phyloP scores from a whole-genome alignment of 208 protist species.

The Crithidia brevicula region DNA sequence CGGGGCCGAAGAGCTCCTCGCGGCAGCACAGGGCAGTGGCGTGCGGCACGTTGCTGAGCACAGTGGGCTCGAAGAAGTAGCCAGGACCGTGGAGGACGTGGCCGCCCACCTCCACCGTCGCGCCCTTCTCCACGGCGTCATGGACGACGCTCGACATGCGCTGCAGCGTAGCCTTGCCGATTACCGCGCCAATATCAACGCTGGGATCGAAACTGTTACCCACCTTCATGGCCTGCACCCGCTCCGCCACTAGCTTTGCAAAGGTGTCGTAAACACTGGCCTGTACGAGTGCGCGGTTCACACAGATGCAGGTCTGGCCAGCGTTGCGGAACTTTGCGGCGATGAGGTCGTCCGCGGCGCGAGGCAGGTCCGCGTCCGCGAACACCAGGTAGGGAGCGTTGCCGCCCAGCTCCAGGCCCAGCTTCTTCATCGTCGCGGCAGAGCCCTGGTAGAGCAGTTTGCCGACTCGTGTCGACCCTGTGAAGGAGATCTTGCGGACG shows the following conservation, averaged over 20 bases:
- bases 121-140: conserved; percentile 72
- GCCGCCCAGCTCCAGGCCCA: conserved; percentile 93
- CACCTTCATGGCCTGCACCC: conserved; percentile 53
- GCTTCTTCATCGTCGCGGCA: conserved; percentile 77
- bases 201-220: conserved; percentile 72
- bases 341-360: conserved; percentile 67
- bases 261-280: conserved; percentile 68
- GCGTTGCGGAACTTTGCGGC: conserved; percentile 80
- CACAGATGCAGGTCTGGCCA: conserved; percentile 92
- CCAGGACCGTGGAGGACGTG: conserved; percentile 42
- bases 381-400: conserved; percentile 93
- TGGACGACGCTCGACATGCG: conserved; percentile 52
- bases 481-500: conserved; percentile 90
- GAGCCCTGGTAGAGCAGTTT: conserved; percentile 63
- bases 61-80: conserved; percentile 88
- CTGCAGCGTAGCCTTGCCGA: conserved; percentile 46
- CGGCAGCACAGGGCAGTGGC: conserved; percentile 62
- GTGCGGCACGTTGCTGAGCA: conserved; percentile 72
- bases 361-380: conserved; percentile 83
- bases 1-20: conserved; percentile 92
- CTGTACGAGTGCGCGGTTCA: conserved; percentile 85
- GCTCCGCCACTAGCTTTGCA: conserved; percentile 40
- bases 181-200: conserved; percentile 72
- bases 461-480: conserved; percentile 82
- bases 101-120: conserved; percentile 71